Conservation (phyloP, 768 basidiomycete species). For the Boletus coccyginus region DNA sequence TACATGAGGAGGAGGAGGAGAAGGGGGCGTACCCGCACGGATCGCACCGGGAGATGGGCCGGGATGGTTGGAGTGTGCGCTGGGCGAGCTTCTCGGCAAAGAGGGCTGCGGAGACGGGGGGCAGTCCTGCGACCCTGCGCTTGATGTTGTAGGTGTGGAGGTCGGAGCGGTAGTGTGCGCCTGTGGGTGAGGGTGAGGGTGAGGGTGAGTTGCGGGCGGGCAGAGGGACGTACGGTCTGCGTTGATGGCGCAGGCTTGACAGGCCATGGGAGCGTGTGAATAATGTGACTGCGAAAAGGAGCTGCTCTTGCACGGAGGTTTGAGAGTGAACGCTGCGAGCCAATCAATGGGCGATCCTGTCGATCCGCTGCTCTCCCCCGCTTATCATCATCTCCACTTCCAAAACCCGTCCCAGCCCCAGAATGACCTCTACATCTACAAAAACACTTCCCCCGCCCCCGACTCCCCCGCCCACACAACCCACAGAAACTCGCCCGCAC, state of each 20-base stretch:
- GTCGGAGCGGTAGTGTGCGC: constrained; percentile 88
- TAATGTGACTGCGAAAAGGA: not conserved
- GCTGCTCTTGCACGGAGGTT: constrained; percentile 16
- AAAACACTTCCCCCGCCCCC: constrained; percentile 31
- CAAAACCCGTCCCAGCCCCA: constrained; percentile 24
- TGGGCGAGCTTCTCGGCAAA: constrained; percentile 92
- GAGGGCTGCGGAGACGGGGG: constrained; percentile 70
- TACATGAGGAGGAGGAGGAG: not conserved
- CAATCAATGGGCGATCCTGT: constrained; percentile 56
- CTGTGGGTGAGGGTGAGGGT: constrained; percentile 40
- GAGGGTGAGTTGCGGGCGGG: not conserved
- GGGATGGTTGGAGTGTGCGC: constrained; percentile 56
- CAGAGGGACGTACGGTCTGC: constrained; percentile 49
- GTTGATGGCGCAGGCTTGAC: constrained; percentile 87
- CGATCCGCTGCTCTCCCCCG: constrained; percentile 60
- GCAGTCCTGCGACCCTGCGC: constrained; percentile 85
- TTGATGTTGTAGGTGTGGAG: constrained; percentile 99
- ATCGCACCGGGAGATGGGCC: constrained; percentile 62
- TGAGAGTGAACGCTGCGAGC: constrained; percentile 35
- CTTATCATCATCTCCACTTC: constrained; percentile 46
- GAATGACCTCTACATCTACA: constrained; percentile 30
- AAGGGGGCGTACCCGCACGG: constrained; percentile 74
- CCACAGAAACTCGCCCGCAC: constrained; percentile 26
- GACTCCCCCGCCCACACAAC: constrained; percentile 28
- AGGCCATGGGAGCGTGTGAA: constrained; percentile 49